phyloP scores from a whole-genome alignment of 495 filamentous ascomycete species.

The Tuber melanosporum region DNA sequence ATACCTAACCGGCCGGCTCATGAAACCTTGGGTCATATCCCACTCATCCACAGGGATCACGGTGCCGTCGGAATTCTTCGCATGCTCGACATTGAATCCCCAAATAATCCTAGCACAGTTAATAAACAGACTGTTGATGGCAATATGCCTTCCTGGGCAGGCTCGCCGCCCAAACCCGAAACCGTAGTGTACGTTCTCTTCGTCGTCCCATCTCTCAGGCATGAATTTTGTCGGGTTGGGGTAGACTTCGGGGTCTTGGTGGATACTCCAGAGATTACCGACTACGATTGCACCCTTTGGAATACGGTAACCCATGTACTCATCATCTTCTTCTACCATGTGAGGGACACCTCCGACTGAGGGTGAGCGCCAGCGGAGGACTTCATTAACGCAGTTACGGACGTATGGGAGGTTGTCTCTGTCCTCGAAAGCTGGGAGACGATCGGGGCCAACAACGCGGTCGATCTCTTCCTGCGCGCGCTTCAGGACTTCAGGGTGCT shows the following conservation, averaged over 20 bases:
- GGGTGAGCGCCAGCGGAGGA: constrained; percentile 31
- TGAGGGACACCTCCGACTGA: constrained; percentile 41
- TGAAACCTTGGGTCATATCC: constrained; percentile 3
- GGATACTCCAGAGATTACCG: constrained; percentile 20
- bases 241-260: constrained; percentile 37
- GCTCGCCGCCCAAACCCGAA: background rate
- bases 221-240: constrained; percentile 31
- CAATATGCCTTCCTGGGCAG: background rate
- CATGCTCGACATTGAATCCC: constrained; percentile 2
- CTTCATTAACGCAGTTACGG: constrained; percentile 38
- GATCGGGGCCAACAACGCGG: constrained; percentile 31
- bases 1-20: constrained; percentile 4
- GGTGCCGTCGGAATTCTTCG: background rate
- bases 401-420: constrained; percentile 40
- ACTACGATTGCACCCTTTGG: background rate
- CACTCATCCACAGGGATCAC: constrained; percentile 1
- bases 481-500: constrained; percentile 39
- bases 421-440: constrained; percentile 40
- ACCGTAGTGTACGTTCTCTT: background rate
- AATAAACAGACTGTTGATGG: constrained; percentile 10
- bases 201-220: constrained; percentile 29
- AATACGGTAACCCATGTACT: constrained; percentile 24
- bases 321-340: constrained; percentile 40
- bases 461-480: constrained; percentile 42
- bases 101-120: constrained; percentile 10